These are phyloP conservation scores for Diaporthe sp. DNA, from an alignment of 2,329 filamentous ascomycete genomes.

Conservation along the genomic window DNA sequence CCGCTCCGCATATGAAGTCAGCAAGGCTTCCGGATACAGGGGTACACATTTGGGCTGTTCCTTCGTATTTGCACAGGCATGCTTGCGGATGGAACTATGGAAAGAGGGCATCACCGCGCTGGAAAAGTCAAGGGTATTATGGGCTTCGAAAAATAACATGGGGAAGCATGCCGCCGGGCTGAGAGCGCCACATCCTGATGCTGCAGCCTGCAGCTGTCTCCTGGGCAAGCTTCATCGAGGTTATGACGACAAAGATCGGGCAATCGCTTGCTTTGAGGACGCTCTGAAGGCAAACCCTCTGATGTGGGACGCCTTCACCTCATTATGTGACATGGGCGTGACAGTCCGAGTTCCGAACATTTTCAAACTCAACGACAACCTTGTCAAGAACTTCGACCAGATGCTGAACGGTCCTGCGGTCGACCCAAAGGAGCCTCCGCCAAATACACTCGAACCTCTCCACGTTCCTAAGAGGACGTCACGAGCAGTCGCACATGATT, in stretches of 20 bases:
- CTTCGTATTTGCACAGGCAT: slow-evolving; percentile 93
- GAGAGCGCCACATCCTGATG: slow-evolving; percentile 83
- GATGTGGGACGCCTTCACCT: slow-evolving; percentile 97
- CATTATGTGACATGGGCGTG: slow-evolving; percentile 88
- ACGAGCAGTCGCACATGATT: slow-evolving; percentile 54
- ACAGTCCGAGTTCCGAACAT: slow-evolving; percentile 87
- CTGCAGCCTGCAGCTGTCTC: slow-evolving; percentile 84
- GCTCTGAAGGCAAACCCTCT: slow-evolving; percentile 92
- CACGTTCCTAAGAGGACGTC: slow-evolving; percentile 39
- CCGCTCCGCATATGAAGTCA: slow-evolving; percentile 87
- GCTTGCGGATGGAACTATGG: slow-evolving; percentile 81
- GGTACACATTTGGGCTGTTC: slow-evolving; percentile 87
- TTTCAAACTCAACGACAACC: slow-evolving; percentile 78
- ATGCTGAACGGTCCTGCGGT: slow-evolving; percentile 49
- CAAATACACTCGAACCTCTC: slow-evolving; percentile 55
- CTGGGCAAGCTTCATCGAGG: slow-evolving; percentile 89
- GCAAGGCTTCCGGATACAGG: slow-evolving; percentile 77
- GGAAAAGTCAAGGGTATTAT: slow-evolving; percentile 84
- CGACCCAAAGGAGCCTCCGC: slow-evolving; percentile 54
- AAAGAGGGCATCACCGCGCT: slow-evolving; percentile 86
- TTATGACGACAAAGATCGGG: slow-evolving; percentile 86
- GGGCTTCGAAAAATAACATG: slow-evolving; percentile 81
- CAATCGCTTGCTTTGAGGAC: slow-evolving; percentile 88
- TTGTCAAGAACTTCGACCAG: slow-evolving; percentile 63
- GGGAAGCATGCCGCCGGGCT: slow-evolving; percentile 86